A percentile compares a stretch with the other conserved stretches of the same genome.
phyloP scores from a whole-genome alignment of 2,329 filamentous ascomycete species.

The Didymella segeticola region DNA sequence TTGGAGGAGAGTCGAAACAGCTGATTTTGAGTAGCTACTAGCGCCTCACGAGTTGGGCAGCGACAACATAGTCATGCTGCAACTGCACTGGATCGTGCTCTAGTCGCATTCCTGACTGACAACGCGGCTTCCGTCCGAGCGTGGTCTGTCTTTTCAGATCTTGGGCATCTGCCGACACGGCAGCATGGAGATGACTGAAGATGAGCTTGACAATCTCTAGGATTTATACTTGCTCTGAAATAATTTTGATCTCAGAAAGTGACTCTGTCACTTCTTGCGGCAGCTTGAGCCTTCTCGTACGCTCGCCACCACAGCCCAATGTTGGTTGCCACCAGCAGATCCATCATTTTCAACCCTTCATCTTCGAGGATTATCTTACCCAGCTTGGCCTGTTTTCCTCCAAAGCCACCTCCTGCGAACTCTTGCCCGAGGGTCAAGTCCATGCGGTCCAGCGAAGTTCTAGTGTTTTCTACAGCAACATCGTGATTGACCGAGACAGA shows the following conservation, averaged over 20 bases:
- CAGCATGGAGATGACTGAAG: neutral
- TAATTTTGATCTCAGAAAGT: slow-evolving; percentile 1
- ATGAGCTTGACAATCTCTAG: neutral
- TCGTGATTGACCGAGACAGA: slow-evolving; percentile 29
- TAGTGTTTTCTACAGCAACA: slow-evolving; percentile 25
- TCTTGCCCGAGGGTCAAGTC: slow-evolving; percentile 82
- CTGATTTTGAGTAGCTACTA: neutral
- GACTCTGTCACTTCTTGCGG: slow-evolving; percentile 14
- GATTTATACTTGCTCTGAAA: neutral
- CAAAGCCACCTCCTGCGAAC: slow-evolving; percentile 82
- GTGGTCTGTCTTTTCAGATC: neutral
- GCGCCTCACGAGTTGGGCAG: neutral
- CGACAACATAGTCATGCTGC: neutral
- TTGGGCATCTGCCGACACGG: neutral
- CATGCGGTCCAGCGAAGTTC: slow-evolving; percentile 57
- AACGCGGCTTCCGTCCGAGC: neutral
- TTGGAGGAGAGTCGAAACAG: neutral
- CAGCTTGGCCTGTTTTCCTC: slow-evolving; percentile 87
- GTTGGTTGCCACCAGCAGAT: slow-evolving; percentile 88
- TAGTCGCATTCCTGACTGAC: neutral
- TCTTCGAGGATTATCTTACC: slow-evolving; percentile 91
- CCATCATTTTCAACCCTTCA: slow-evolving; percentile 94
- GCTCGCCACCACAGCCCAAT: slow-evolving; percentile 93
- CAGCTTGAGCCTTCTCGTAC: slow-evolving; percentile 65
- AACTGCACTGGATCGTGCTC: neutral